Conservation (phyloP, 129 eudicot species). For the Mikania micrantha region DNA sequence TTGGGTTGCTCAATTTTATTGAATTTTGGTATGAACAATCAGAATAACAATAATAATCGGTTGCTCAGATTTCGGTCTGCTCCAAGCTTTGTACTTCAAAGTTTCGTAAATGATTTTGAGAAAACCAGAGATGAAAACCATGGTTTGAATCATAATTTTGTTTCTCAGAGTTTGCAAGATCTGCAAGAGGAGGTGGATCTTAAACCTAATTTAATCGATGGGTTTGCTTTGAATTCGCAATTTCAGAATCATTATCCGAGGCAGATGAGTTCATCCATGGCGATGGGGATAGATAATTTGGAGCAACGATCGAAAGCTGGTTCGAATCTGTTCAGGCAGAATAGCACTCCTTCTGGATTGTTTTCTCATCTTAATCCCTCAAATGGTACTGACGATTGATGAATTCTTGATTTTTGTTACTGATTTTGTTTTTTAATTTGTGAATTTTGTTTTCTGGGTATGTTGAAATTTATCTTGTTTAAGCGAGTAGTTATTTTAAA, state of each 20-base stretch:
- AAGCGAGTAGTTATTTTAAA: not conserved
- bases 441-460: not conserved
- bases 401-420: too few relatives aligned
- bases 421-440: not conserved
- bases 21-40: constrained; percentile 28
- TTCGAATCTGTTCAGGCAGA: constrained; percentile 61
- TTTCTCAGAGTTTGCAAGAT: constrained; percentile 27
- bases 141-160: constrained; percentile 24
- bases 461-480: not conserved
- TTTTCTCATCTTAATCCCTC: constrained; percentile 44
- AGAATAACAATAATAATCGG: constrained; percentile 35
- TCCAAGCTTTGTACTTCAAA: constrained; percentile 48
- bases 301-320: constrained; percentile 30
- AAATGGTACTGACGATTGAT: constrained; percentile 48
- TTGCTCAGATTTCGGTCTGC: constrained; percentile 64
- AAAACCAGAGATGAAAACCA: constrained; percentile 21
- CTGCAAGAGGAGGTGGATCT: constrained; percentile 35
- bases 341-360: constrained; percentile 90
- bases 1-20: not conserved
- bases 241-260: constrained; percentile 50
- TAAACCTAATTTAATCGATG: constrained; percentile 22
- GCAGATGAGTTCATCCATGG: constrained; percentile 35
- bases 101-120: constrained; percentile 27
- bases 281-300: constrained; percentile 26
- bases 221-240: constrained; percentile 42